Conservation (phyloP, 2,329 filamentous ascomycete species). For the Penicillium sp. region DNA sequence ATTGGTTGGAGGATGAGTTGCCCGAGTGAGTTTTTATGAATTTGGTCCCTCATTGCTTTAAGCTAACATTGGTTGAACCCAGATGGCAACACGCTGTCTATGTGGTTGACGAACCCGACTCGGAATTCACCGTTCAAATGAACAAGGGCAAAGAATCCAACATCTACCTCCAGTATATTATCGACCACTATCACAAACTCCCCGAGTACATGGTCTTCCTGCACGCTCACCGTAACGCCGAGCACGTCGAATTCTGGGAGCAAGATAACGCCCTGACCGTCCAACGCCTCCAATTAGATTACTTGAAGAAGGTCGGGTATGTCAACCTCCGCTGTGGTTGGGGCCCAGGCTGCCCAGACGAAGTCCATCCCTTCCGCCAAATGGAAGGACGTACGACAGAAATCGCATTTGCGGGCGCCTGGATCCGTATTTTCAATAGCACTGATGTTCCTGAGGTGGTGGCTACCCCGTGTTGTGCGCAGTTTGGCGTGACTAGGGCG, state of each 20-base stretch:
- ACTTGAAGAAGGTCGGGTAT: conserved; percentile 60
- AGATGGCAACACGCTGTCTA: conserved; percentile 55
- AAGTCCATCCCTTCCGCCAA: conserved; percentile 38
- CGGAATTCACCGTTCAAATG: conserved; percentile 28
- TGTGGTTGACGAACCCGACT: conserved; percentile 43
- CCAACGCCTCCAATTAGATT: conserved; percentile 54
- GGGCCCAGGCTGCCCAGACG: conserved; percentile 43
- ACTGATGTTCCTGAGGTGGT: conserved; percentile 56
- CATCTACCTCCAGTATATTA: conserved; percentile 53
- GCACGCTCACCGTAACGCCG: conserved; percentile 59
- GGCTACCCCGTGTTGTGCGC: conserved; percentile 66
- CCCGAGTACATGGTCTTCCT: conserved; percentile 62
- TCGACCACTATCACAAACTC: conserved; percentile 53
- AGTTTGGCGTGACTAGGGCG: conserved; percentile 65
- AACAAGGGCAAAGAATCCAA: conserved; percentile 54
- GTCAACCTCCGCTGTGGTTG: conserved; percentile 63
- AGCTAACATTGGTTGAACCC: neutral
- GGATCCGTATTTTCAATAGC: conserved; percentile 39
- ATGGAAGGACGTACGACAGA: conserved; percentile 30
- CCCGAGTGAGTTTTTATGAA: conserved; percentile 44
- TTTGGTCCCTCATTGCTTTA: too few species aligned
- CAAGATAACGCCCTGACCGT: conserved; percentile 60
- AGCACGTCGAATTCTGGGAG: conserved; percentile 60
- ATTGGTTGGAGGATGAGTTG: conserved; percentile 53
- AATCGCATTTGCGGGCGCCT: conserved; percentile 37